Evolutionary conservation across 2,329 filamentous ascomycete species (phyloP).

Genomic region (Neoscytalidium dimidiatum): DNA sequence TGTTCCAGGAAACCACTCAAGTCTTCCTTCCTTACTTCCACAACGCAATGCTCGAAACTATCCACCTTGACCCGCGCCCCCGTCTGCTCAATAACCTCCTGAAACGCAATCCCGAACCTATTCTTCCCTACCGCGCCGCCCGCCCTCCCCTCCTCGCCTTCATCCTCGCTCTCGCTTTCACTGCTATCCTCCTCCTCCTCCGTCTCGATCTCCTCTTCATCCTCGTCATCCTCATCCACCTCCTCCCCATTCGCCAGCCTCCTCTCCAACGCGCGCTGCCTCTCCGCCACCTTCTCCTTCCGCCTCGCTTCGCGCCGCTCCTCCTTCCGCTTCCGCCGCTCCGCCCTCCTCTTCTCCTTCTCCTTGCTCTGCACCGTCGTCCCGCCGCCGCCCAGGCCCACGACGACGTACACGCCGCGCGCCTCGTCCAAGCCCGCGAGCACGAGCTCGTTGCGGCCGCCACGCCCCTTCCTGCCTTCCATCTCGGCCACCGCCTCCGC

Average conservation of each 20-base stretch:
- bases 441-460: constrained; percentile 76
- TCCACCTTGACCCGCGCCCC: constrained; percentile 88
- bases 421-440: constrained; percentile 87
- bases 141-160: constrained; percentile 56
- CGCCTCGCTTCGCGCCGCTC: constrained; percentile 53
- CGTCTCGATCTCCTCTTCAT: constrained; percentile 49
- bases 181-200: constrained; percentile 61
- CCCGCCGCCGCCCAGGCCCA: constrained; percentile 86
- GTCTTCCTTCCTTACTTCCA: constrained; percentile 97
- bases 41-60: constrained; percentile 95
- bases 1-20: constrained; percentile 86
- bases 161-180: constrained; percentile 65
- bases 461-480: constrained; percentile 57
- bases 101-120: constrained; percentile 91
- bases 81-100: constrained; percentile 90
- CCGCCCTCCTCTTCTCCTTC: constrained; percentile 67
- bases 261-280: constrained; percentile 44
- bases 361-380: constrained; percentile 58
- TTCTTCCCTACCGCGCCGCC: constrained; percentile 82
- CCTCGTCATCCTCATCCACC: constrained; percentile 57
- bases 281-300: constrained; percentile 63
- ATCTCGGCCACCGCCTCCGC: constrained; percentile 89
- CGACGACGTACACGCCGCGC: constrained; percentile 85
- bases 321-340: constrained; percentile 59
- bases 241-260: constrained; percentile 59